A percentile compares a stretch with the other conserved stretches of the same genome.
phyloP scores from a whole-genome alignment of 2,329 filamentous ascomycete species.

The Alternaria ethzedia region DNA sequence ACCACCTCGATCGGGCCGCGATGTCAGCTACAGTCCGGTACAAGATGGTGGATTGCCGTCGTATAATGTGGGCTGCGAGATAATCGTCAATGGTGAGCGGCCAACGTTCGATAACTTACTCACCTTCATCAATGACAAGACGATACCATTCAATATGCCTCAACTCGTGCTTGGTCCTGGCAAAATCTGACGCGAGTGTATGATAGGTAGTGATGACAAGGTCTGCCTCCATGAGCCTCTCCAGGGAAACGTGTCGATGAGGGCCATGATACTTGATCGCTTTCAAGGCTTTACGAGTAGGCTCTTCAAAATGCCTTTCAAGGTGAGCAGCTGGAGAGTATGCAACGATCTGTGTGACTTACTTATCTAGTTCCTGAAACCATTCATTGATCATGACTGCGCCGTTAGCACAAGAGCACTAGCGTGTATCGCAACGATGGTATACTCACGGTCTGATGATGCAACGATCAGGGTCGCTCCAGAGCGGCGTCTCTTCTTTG shows the following conservation, averaged over 20 bases:
- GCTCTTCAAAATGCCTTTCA: constrained; percentile 30
- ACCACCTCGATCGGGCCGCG: constrained; percentile 55
- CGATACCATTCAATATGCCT: constrained; percentile 36
- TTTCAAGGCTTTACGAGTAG: constrained; percentile 11
- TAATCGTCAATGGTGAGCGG: background rate
- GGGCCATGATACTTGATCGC: constrained; percentile 35
- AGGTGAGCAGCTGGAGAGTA: background rate
- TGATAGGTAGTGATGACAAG: constrained; percentile 42
- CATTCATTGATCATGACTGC: constrained; percentile 42
- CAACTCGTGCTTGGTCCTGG: constrained; percentile 12
- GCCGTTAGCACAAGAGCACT: background rate
- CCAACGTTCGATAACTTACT: fast-evolving
- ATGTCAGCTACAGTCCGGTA: constrained; percentile 54
- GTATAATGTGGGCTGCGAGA: constrained; percentile 57
- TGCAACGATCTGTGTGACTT: constrained; percentile 32
- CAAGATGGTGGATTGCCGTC: constrained; percentile 55
- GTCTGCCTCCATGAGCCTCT: constrained; percentile 24
- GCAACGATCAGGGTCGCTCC: constrained; percentile 38
- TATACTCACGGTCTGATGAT: constrained; percentile 31
- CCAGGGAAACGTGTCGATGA: constrained; percentile 14
- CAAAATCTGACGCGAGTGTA: constrained; percentile 25
- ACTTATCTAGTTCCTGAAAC: constrained; percentile 36
- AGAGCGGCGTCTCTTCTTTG: constrained; percentile 9
- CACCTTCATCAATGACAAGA: constrained; percentile 41
- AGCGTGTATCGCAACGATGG: background rate